Evolutionary conservation across 805 yeast genomes (phyloP).

Genomic region (Candida nonsorbophila): DNA sequence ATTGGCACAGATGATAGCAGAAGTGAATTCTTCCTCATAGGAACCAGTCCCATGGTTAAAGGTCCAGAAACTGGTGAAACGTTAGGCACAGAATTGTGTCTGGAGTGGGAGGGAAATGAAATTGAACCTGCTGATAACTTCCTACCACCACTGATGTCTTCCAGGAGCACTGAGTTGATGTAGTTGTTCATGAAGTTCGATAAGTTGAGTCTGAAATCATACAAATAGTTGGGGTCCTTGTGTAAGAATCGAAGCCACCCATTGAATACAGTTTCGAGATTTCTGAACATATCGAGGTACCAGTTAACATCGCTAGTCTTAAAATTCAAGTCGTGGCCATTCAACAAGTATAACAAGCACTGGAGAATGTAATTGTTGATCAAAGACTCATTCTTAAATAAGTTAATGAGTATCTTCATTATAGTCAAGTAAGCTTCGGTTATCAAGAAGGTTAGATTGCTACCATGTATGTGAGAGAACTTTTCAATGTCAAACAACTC

Average conservation of each 20-base stretch:
- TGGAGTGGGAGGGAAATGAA: neutral
- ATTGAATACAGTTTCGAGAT: slow-evolving; percentile 4
- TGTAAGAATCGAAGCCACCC: slow-evolving; percentile 8
- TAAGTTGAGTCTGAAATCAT: slow-evolving; percentile 5
- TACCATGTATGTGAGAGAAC: slow-evolving; percentile 18
- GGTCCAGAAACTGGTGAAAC: neutral
- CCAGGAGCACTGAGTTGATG: slow-evolving; percentile 1
- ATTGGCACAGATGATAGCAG: too few species aligned
- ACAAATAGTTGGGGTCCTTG: slow-evolving; percentile 2
- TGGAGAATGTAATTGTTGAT: slow-evolving; percentile 23
- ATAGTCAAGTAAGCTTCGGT: slow-evolving; percentile 44
- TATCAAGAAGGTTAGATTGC: slow-evolving; percentile 22
- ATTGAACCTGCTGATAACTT: neutral
- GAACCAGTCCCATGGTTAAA: too few species aligned
- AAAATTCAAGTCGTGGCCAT: slow-evolving; percentile 6
- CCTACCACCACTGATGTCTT: too few species aligned
- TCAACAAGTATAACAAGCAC: slow-evolving; percentile 19
- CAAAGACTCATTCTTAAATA: slow-evolving; percentile 10
- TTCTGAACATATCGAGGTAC: slow-evolving; percentile 6
- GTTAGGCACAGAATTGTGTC: neutral
- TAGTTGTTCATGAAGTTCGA: slow-evolving; percentile 3
- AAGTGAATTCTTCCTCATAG: too few species aligned
- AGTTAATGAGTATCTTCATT: slow-evolving; percentile 34
- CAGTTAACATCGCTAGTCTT: slow-evolving; percentile 5
- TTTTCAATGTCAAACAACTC: slow-evolving; percentile 11